Evolutionary conservation across 768 basidiomycete genomes (phyloP).

Genomic region (Trametes cingulata): DNA sequence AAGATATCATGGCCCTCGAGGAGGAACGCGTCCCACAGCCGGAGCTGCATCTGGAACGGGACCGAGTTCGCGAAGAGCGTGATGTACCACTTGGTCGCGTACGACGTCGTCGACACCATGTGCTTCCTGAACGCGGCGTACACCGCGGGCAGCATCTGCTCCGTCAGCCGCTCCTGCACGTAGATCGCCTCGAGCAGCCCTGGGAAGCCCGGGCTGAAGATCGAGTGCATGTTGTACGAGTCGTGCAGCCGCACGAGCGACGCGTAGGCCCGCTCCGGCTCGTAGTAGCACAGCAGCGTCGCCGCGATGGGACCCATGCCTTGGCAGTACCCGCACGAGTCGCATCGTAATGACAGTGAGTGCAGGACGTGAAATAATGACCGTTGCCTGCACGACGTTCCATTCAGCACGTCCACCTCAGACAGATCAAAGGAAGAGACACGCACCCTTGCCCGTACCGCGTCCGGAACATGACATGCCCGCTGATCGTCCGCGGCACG

Average conservation of each 20-base stretch:
- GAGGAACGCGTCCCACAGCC: slow-evolving; percentile 93
- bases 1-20: slow-evolving; percentile 90
- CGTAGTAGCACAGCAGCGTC: slow-evolving; percentile 90
- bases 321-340: slow-evolving; percentile 92
- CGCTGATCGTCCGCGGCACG: slow-evolving; percentile 93
- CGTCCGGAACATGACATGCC: slow-evolving; percentile 92
- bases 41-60: slow-evolving; percentile 91
- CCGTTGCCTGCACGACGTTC: slow-evolving; percentile 64
- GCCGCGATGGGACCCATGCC: slow-evolving; percentile 99
- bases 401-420: background rate
- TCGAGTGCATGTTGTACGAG: slow-evolving; percentile 79
- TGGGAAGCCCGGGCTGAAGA: slow-evolving; percentile 94
- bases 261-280: slow-evolving; percentile 85
- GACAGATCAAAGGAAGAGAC: background rate
- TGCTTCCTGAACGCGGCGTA: slow-evolving; percentile 84
- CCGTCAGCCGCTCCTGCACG: slow-evolving; percentile 87
- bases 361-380: slow-evolving; percentile 95
- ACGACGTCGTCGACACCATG: slow-evolving; percentile 90
- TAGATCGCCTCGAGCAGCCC: slow-evolving; percentile 96
- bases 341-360: slow-evolving; percentile 83
- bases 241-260: slow-evolving; percentile 88
- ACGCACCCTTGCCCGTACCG: slow-evolving; percentile 93
- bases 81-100: slow-evolving; percentile 99
- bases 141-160: slow-evolving; percentile 87
- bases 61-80: slow-evolving; percentile 95